Conservation (phyloP, 352 stramenopile species). For the Aphanomyces astaci region DNA sequence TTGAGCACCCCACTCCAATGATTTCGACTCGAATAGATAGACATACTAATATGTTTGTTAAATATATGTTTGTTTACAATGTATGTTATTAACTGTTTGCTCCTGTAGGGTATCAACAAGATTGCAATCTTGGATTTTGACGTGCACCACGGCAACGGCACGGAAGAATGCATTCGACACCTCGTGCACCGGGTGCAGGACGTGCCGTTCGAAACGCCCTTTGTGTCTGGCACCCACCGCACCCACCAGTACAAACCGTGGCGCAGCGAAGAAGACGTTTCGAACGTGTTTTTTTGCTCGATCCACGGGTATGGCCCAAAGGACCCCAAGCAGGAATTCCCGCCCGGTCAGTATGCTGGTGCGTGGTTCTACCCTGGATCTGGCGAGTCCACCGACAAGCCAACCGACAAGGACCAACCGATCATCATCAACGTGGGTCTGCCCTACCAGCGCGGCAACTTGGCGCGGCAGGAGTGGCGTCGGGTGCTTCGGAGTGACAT, state of each 20-base stretch:
- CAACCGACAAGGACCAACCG: slow-evolving; percentile 18
- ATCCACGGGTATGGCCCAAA: slow-evolving; percentile 74
- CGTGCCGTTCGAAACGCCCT: slow-evolving; percentile 80
- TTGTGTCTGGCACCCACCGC: slow-evolving; percentile 78
- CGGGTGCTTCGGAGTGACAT: slow-evolving; percentile 63
- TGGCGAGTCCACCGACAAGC: slow-evolving; percentile 34
- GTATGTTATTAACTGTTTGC: no score
- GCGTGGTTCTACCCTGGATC: slow-evolving; percentile 82
- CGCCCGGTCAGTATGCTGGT: slow-evolving; percentile 13
- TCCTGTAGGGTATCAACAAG: slow-evolving; percentile 84
- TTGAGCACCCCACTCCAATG: no score
- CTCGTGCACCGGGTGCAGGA: slow-evolving; percentile 84
- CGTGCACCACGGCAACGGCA: slow-evolving; percentile 98
- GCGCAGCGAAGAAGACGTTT: slow-evolving; percentile 89
- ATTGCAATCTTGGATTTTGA: slow-evolving; percentile 98
- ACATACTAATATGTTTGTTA: no score
- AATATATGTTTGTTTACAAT: no score
- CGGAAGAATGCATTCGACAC: slow-evolving; percentile 92
- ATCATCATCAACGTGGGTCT: slow-evolving; percentile 66
- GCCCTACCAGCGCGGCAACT: slow-evolving; percentile 28
- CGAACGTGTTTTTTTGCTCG: slow-evolving; percentile 96
- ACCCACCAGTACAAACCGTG: slow-evolving; percentile 92
- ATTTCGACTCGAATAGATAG: no score
- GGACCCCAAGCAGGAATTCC: slow-evolving; percentile 46
- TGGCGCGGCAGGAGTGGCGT: slow-evolving; percentile 65